Evolutionary conservation across 495 filamentous ascomycete genomes (phyloP), one percentile per base, ranked within the genome.

Genomic region (Annulohypoxylon bovei): DNA sequence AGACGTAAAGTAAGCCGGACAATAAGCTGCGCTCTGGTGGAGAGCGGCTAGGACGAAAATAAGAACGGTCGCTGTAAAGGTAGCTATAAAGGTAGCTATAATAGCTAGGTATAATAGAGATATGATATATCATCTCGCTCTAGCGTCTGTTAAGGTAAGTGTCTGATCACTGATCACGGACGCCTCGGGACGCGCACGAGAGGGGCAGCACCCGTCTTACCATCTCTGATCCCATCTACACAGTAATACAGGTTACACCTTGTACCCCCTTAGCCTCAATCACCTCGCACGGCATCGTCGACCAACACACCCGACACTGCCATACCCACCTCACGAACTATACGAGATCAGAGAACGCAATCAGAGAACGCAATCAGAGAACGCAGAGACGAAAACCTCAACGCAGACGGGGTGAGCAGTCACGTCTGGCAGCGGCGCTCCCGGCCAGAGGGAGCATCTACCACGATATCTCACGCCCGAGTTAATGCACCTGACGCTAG

Each of bases 111-210:
- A 40, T 42, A 37, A 33, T 27, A 67, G 63, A 50, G 28, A 50
- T 53, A 49, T 72, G 70, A 72, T 64, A 54, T 68, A 46, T 72
- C 70, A 72, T 53, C 16, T 50, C 53, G 39, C 35, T 57, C 23
- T 23, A 44, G 18, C 25, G 37, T 56, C 69, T 23, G 52, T 28
- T 65, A 49, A 62, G 60, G 28, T 32, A 61, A 65, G 60, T 46
- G 28, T 64, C 54, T 68, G 60, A 62, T 59, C 47, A 42, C 20
- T 42, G 39, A 42, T 42, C 39, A 56, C 70, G 47, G 70, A 65
- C 70, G 64, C 65, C 68, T 72, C 65, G 70, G 70, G 65, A 68
- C 64, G 70, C 16, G 30, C 54, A 65, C 53, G 60, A 72, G 58
- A 64, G 69, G 46, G 44, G 20, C 65, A 32, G 46, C 70, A 61